Conservation (phyloP, 2,329 filamentous ascomycete species). For the Hypoxylon sp. region DNA sequence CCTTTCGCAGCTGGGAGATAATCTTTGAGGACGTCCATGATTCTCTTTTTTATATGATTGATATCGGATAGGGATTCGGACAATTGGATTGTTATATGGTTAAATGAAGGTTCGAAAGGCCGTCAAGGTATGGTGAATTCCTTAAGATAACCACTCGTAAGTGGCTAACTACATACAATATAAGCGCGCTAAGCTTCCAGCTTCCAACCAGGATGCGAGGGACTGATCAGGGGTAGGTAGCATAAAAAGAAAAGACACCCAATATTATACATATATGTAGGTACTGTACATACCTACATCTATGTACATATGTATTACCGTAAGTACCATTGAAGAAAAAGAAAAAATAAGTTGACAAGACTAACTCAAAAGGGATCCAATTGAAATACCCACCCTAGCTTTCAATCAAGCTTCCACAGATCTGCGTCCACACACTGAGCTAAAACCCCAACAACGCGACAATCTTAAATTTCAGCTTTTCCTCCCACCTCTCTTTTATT, state of each 20-base stretch:
- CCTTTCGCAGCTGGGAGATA: slow-evolving; percentile 66
- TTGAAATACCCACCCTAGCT: slow-evolving; percentile 13
- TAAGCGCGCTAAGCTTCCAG: background rate
- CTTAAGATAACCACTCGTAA: background rate
- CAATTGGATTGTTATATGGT: background rate
- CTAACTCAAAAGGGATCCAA: slow-evolving; percentile 5
- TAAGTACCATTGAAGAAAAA: slow-evolving; percentile 1
- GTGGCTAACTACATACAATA: background rate
- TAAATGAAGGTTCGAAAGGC: background rate
- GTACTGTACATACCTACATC: too few relatives aligned
- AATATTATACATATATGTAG: background rate
- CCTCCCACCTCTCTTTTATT: background rate
- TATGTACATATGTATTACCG: too few relatives aligned
- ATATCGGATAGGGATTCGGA: background rate
- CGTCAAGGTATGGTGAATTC: slow-evolving; percentile 15
- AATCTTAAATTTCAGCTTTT: slow-evolving; percentile 1
- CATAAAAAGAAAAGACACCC: background rate
- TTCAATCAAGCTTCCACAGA: slow-evolving; percentile 17
- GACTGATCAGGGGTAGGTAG: background rate
- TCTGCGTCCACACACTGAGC: slow-evolving; percentile 15
- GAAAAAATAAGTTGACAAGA: background rate
- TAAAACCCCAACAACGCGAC: slow-evolving; percentile 22
- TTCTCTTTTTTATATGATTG: slow-evolving; percentile 5
- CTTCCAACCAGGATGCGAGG: background rate
- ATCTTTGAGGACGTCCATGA: slow-evolving; percentile 63